A percentile compares a stretch with the other conserved stretches of the same genome.
Evolutionary conservation across 306 rosid species (phyloP).

Genomic region (Malus sylvestris): DNA sequence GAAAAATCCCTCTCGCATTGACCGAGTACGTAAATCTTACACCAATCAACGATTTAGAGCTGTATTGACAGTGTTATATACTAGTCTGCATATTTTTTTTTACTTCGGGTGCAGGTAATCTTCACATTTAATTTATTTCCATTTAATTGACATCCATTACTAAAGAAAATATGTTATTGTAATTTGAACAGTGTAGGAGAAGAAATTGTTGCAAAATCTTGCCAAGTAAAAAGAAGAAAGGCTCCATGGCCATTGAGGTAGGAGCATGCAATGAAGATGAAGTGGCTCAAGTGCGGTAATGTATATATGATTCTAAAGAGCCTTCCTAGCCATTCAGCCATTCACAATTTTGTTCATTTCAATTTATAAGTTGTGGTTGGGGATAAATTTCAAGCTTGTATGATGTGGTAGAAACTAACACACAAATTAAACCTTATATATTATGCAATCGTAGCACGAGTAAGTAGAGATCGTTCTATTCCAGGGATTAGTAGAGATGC

Average conservation of each 20-base stretch:
- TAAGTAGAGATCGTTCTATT: too few relatives aligned
- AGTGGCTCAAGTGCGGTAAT: constrained; percentile 28
- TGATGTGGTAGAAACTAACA: too few relatives aligned
- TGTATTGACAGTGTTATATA: too few relatives aligned
- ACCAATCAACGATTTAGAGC: too few relatives aligned
- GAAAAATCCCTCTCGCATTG: constrained; percentile 46
- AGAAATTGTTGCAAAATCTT: constrained; percentile 60
- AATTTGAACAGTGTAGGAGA: constrained; percentile 53
- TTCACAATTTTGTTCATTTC: background rate
- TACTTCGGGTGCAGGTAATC: too few relatives aligned
- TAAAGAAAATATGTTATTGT: background rate
- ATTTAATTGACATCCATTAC: too few relatives aligned
- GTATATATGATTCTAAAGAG: background rate
- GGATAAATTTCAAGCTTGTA: too few relatives aligned
- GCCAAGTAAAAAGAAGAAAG: constrained; percentile 24
- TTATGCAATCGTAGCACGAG: too few relatives aligned
- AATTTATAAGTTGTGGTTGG: too few relatives aligned
- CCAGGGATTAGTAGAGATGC: too few relatives aligned
- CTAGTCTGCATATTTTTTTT: too few relatives aligned
- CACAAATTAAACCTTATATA: too few relatives aligned
- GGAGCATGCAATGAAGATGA: constrained; percentile 54
- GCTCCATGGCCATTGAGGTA: constrained; percentile 40
- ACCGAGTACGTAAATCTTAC: constrained; percentile 10
- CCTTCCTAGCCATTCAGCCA: background rate
- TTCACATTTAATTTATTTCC: background rate